phyloP scores from a whole-genome alignment of 371 early-diverging fungal species.

The Chytridium lagenaria region DNA sequence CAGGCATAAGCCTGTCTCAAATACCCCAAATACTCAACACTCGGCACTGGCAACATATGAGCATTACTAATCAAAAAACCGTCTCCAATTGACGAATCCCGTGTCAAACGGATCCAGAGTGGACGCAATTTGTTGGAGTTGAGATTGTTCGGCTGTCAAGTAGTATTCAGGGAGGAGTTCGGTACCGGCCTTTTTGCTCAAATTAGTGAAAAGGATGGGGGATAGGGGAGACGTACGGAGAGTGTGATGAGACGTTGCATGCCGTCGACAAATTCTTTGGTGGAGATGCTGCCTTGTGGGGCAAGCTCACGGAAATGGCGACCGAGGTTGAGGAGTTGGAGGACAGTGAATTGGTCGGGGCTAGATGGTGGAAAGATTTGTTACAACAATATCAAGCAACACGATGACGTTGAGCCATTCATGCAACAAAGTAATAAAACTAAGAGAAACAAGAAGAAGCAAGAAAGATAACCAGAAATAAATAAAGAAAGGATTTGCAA shows the following conservation, averaged over 20 bases:
- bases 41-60: slow-evolving; percentile 52
- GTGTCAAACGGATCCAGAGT: slow-evolving; percentile 61
- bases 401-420: slow-evolving; percentile 2
- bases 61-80: slow-evolving; percentile 51
- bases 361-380: no score
- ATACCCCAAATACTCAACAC: slow-evolving; percentile 34
- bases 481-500: no score
- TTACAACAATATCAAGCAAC: no score
- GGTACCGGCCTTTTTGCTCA: slow-evolving; percentile 28
- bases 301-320: slow-evolving; percentile 49
- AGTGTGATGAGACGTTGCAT: slow-evolving; percentile 33
- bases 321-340: slow-evolving; percentile 52
- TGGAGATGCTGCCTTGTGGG: slow-evolving; percentile 44
- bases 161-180: slow-evolving; percentile 56
- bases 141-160: slow-evolving; percentile 37
- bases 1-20: slow-evolving; percentile 28
- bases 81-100: slow-evolving; percentile 61
- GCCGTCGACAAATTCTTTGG: slow-evolving; percentile 53
- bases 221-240: slow-evolving; percentile 20
- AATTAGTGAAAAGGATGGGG: not conserved
- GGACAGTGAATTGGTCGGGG: slow-evolving; percentile 60
- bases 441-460: not conserved
- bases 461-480: not conserved
- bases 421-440: slow-evolving; percentile 1
- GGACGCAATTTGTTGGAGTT: slow-evolving; percentile 49